Conservation (phyloP, 192 early-diverging fungal genomes). For the Backusella westeae region DNA sequence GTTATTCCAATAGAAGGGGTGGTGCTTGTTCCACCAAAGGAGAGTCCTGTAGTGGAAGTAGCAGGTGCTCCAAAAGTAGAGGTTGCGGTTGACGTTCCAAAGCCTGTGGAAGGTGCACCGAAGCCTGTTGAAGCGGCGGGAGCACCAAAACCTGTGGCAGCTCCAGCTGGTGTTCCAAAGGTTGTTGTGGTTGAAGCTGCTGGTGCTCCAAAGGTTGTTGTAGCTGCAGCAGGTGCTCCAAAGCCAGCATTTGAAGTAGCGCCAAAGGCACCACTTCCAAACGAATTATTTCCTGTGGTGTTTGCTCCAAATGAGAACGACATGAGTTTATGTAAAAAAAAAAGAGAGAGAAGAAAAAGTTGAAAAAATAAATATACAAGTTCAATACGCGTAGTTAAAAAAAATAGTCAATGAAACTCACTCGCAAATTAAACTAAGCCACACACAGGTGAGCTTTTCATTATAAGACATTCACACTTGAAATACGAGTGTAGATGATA, state of each 20-base stretch:
- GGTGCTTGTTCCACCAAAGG: background rate
- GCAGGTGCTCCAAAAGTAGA: conserved; percentile 18
- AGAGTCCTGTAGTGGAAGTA: background rate
- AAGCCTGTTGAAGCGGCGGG: background rate
- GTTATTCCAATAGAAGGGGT: background rate
- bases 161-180: background rate
- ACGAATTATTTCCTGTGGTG: background rate
- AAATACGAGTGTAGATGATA: too few species aligned
- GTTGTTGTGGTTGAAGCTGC: conserved; percentile 10
- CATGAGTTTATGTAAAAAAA: background rate
- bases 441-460: background rate
- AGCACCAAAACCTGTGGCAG: background rate
- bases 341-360: background rate
- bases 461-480: background rate
- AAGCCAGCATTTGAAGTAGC: background rate
- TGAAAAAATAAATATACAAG: conserved; percentile 1
- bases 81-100: conserved; percentile 18
- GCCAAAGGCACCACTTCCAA: background rate
- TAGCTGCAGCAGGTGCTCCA: conserved; percentile 8
- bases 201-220: background rate
- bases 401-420: background rate
- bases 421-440: background rate
- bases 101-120: conserved; percentile 3
- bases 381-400: background rate
- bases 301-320: conserved; percentile 22